These are phyloP conservation scores for Xylaria sp. DNA, from an alignment of 2,329 filamentous ascomycete species.

Conservation along the genomic window DNA sequence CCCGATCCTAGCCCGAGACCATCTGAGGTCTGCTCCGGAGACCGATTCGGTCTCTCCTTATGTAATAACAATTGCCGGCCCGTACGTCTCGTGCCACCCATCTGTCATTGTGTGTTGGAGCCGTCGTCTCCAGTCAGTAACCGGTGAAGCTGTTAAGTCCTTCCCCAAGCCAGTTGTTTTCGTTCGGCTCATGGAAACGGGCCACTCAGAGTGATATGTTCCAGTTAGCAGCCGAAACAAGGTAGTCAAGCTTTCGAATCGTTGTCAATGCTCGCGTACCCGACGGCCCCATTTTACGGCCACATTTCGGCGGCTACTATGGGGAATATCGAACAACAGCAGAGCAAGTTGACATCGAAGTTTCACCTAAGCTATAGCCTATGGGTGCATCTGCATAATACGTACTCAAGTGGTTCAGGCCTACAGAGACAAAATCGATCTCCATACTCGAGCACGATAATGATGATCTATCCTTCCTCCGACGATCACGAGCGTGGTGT, in stretches of 20 bases:
- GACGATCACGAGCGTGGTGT: constrained; percentile 1
- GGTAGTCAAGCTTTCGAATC: constrained; percentile 1
- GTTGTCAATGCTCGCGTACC: not conserved
- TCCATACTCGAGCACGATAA: not conserved
- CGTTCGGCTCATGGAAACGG: not conserved
- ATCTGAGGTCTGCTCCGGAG: not conserved
- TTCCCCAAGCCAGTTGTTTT: not conserved
- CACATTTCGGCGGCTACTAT: constrained; percentile 16
- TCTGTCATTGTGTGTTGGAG: not conserved
- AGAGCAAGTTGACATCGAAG: constrained; percentile 1
- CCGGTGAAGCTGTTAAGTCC: not conserved
- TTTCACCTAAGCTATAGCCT: not conserved
- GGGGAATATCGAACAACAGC: not conserved
- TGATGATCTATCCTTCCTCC: not conserved
- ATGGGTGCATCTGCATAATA: not conserved
- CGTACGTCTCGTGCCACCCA: not conserved
- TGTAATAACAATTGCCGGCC: constrained; percentile 7
- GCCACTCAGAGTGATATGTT: constrained; percentile 2
- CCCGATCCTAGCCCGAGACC: not conserved
- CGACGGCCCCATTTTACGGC: constrained; percentile 10
- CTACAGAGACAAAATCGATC: constrained; percentile 2
- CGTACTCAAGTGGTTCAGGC: not conserved
- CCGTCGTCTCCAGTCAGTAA: not conserved
- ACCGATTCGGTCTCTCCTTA: not conserved
- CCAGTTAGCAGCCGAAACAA: constrained; percentile 9